Conservation (phyloP, 2,329 filamentous ascomycete species). For the Colletotrichum musae region DNA sequence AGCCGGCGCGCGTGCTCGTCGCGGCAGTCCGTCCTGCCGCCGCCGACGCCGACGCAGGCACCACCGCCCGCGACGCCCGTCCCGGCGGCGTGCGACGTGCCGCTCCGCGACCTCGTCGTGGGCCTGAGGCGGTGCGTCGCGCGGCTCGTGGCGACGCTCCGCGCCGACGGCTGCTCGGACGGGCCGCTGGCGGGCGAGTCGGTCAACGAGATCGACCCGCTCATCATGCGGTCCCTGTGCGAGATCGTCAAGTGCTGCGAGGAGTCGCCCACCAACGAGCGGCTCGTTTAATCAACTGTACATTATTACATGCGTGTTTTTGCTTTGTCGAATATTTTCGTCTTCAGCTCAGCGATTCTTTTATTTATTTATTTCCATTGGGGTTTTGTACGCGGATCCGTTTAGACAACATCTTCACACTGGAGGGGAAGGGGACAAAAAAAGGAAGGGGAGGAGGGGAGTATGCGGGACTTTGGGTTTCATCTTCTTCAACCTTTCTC, state of each 20-base stretch:
- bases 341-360: background rate
- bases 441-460: background rate
- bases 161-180: conserved; percentile 29
- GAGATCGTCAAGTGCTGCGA: conserved; percentile 56
- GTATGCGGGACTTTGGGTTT: background rate
- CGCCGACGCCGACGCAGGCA: background rate
- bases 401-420: background rate
- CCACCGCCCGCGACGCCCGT: conserved; percentile 7
- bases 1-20: conserved; percentile 24
- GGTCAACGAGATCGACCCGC: conserved; percentile 51
- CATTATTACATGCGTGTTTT: background rate
- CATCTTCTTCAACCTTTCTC: too few species aligned
- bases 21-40: conserved; percentile 30
- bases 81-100: conserved; percentile 45
- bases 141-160: conserved; percentile 64
- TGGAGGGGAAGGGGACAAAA: too few species aligned
- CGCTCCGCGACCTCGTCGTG: conserved; percentile 61
- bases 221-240: conserved; percentile 58
- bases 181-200: conserved; percentile 37
- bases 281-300: conserved; percentile 13
- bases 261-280: conserved; percentile 28
- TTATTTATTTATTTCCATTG: background rate
- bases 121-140: conserved; percentile 67
- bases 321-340: background rate
- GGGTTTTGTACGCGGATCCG: too few species aligned